Evolutionary conservation across 164 flowering plant species (phyloP), one percentile per base, ranked within the genome.

Genomic region (Umbellularia californica): DNA sequence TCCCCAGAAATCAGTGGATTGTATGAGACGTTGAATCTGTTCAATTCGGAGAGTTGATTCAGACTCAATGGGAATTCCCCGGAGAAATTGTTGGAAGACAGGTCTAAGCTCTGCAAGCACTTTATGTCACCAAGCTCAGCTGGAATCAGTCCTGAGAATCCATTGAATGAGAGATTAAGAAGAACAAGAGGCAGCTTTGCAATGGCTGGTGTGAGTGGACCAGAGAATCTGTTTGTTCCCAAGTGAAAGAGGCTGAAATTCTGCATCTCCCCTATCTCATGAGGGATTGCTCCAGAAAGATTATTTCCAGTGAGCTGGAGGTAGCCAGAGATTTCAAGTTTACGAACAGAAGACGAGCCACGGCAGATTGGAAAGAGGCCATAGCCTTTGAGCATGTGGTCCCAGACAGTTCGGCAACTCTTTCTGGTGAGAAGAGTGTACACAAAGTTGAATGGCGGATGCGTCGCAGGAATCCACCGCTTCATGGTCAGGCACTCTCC

Each of bases 401-500:
- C 85, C 98, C 97, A 94, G 20, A 87, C 63, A 77, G 73, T 80
- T 79, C 96, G 74, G 69, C 97, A 94, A 24, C 77, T 90, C 80
- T 88, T 92, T 75, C 88, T 80, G 9, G 89, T 91, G 6, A 92
- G 90, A 13, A 90, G 80, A 5, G 77, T 81, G 66, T 89, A 91
- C 6, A 84, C 91, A 82, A 91, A 93, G 72, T 87, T 91, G 81
- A 92, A 94, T 14, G 98, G 98, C 17, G 97, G 95, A 77, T 90
- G 91, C 13, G 88, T 83, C 52, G 92, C 97, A 0, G 97, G 97
- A 65, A 94, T 85, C 98, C 98, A 94, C 73, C 98, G 83, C 82
- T 65, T 87, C 96, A 92, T 89, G 0, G 87, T 79, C 74, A 81
- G 78, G 65, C 98, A 94, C 83, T 92, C 97, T 0, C 97, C 94